phyloP scores from a whole-genome alignment of 257 asterid genomes.

The Apocynum venetum region DNA sequence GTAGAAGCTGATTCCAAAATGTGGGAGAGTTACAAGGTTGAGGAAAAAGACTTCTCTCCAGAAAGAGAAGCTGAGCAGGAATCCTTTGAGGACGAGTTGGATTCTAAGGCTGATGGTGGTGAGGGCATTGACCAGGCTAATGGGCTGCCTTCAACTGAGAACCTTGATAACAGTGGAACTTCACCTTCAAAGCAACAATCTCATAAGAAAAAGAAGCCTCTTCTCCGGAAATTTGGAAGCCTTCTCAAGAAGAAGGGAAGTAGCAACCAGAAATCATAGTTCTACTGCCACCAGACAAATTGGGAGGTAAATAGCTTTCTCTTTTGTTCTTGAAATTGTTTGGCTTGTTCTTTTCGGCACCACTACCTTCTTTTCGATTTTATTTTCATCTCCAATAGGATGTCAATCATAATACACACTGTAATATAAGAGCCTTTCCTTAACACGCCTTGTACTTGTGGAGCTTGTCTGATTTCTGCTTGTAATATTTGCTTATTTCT shows the following conservation, averaged over 20 bases:
- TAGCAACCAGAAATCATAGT: slow-evolving; percentile 47
- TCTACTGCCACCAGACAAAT: not conserved
- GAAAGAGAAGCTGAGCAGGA: slow-evolving; percentile 63
- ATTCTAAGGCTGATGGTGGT: slow-evolving; percentile 50
- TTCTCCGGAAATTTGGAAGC: slow-evolving; percentile 80
- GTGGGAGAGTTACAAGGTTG: slow-evolving; percentile 93
- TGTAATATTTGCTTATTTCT: not conserved
- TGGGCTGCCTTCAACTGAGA: slow-evolving; percentile 48
- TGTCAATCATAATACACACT: not conserved
- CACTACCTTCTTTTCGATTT: not conserved
- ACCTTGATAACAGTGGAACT: slow-evolving; percentile 42
- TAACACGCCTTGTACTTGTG: not conserved
- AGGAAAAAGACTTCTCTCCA: slow-evolving; percentile 69
- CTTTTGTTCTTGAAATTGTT: slow-evolving; percentile 6
- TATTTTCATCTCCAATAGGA: not conserved
- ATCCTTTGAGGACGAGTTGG: slow-evolving; percentile 63
- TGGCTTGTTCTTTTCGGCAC: not conserved
- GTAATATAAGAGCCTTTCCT: not conserved
- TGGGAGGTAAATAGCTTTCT: not conserved
- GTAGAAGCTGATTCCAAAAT: slow-evolving; percentile 59
- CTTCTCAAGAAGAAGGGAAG: slow-evolving; percentile 79
- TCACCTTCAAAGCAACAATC: slow-evolving; percentile 50
- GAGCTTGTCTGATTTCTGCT: not conserved
- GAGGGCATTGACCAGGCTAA: slow-evolving; percentile 46
- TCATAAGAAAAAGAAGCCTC: slow-evolving; percentile 83